Base-by-base conservation (phyloP, 345 rosid species). In the Linum tenue region DNA sequence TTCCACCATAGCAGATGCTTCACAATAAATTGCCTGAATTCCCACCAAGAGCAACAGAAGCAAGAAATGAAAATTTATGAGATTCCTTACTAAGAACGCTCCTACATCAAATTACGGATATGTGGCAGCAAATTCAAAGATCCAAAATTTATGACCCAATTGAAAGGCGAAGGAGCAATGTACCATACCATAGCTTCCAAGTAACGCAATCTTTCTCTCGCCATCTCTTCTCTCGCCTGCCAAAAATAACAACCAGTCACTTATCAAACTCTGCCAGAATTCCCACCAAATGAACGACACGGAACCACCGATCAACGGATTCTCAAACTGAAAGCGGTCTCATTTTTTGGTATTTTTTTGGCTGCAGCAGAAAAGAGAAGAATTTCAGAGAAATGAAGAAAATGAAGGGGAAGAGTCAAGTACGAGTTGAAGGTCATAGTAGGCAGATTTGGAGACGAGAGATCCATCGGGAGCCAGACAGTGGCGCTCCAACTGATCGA, bases 181-280 rank as follows among this genome's bases (percentile, higher is more conserved):
- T n/a, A n/a, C n/a, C 39, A 74, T 70, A 90, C 99, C 97, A 90
- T 88, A 63, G 97, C 89, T 85, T 94, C 99, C 67, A 94, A 80
- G 69, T 90, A 88, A 35, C 95, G 95, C 63, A 94, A 56, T 73
- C 96, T 84, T 83, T 90, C 97, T 60, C 86, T 81, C 38, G 85
- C 84, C 97, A 88, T 94, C 75, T 90, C 99, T 73, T 94, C 99
- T 78, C 96, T 85, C 9, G 97, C 99, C 96, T 90, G 81, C 71
- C 10, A 48, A 75, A 77, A 64, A n/a, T n/a, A n/a, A n/a, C n/a
- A n/a, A n/a, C n/a, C n/a, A 65, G 12, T 62, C 35, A 63, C 59
- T 37, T 11, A 48, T 48, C 53, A 37, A 5, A 38, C n/a, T 15
- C 1, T 48, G 40, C 8, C 2, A 55, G 39, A 11, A 8, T 35